Base-by-base conservation (phyloP, 306 rosid genomes). In the Begonia loranthoides region DNA sequence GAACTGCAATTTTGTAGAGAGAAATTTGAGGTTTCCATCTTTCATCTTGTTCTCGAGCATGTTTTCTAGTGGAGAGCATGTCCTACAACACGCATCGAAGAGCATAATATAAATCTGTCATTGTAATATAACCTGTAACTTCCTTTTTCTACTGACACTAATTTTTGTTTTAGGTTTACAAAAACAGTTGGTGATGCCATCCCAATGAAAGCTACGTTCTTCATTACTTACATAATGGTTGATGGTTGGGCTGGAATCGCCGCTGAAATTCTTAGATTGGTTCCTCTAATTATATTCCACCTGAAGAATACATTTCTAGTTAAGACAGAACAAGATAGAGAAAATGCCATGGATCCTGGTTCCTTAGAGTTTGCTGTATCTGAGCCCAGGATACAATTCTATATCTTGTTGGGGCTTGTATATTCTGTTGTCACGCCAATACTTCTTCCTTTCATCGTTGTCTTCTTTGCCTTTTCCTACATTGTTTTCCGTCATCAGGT, bases 181-280 rank as follows among this genome's bases (percentile, higher is more conserved):
- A 68, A 78, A 75, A 85, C 87, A 28, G 77, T 82, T 50, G 95
- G 94, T 47, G 75, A 79, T 58, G 71, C 95, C 38, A 71, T 89
- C 53, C 97, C 97, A 66, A 79, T 89, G 97, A 85, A 85, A 68
- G 97, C 90, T 28, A 85, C 95, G 16, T 89, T 85, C 79, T 89
- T 82, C 83, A 89, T 89, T 17, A 89, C 97, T 57, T 89, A 89
- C 52, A 60, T 76, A 72, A 85, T 82, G 97, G 71, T 89, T 4
- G 97, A 89, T 54, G 97, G 97, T 13, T 89, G 97, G 95, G 61
- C 95, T 63, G 95, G 97, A 68, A 28, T 89, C 53, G 95, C 95
- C 44, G 89, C 73, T 46, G 95, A 89, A 68, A 72, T 85, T 50
- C 72, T 84, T 34, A 82, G 97, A 72, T 17, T 89, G 77, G 47